Base-by-base conservation (phyloP, 768 basidiomycete genomes). In the Russula olivacea region DNA sequence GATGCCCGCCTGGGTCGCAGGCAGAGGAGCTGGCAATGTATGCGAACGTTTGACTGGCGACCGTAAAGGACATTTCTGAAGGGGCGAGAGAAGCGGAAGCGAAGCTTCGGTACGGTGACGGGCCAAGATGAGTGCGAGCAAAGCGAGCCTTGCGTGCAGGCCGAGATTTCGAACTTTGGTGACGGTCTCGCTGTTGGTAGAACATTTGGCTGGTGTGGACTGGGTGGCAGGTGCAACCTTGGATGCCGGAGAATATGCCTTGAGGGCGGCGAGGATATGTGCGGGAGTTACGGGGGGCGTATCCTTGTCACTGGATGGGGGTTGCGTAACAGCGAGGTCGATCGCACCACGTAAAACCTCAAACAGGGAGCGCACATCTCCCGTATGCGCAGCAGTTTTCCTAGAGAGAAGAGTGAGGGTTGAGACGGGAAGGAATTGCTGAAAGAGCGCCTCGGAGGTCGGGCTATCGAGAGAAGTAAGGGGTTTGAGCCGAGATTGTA, bases 281-380 rank as follows among this genome's bases (percentile, higher is more conserved):
- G 81, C 73, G 4, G 90, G 89, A 0, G 83, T 81, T 30, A 92
- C 81, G 5, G 73, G 59, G 1, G 75, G 77, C 0, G 80, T 70
- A 1, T 63, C 63, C 19, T 68, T 61, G 9, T 70, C 70, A 12
- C 59, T 1, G 1, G 59, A 58, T 15, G 68, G 68, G 15, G 70
- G 65, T 41, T 59, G 61, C 51, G 71, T 70, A 28, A 74, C 74
- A n/a, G 81, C 75, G 15, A 86, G 74, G 67, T 91, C 88, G 67
- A 95, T 89, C 9, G 91, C 88, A 12, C 86, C 83, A 34, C 91
- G 82, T 11, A 91, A 78, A 14, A 93, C 88, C 71, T 91, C 89
- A 59, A 95, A 87, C 2, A 92, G 76, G 28, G 81, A 83, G 45
- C 92, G 79, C 10, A 93, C 89, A 68, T 95, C 92, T 17, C 92